Conservation (phyloP, 2,329 filamentous ascomycete species). For the Pseudogymnoascus sp. region DNA sequence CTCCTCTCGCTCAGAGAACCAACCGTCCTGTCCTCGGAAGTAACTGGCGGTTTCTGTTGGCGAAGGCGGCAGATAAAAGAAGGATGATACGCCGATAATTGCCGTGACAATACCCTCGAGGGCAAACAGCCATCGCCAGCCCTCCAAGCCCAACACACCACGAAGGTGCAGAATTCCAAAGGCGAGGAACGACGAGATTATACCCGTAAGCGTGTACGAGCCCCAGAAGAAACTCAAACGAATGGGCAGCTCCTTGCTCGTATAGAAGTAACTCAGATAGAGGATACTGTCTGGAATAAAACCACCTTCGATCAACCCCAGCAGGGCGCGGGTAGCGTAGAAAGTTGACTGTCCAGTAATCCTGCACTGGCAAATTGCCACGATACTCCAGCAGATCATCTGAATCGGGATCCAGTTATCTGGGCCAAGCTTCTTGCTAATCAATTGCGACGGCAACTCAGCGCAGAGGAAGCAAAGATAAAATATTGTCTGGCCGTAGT, state of each 20-base stretch:
- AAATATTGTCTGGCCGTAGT: conserved; percentile 50
- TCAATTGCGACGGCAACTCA: conserved; percentile 55
- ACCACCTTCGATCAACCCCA: conserved; percentile 31
- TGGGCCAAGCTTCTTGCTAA: conserved; percentile 50
- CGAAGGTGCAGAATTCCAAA: conserved; percentile 51
- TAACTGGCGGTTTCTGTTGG: conserved; percentile 56
- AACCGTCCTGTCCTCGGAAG: conserved; percentile 53
- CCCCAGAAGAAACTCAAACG: conserved; percentile 64
- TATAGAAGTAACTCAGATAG: conserved; percentile 68
- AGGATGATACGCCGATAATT: conserved; percentile 45
- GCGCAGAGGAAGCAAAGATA: conserved; percentile 48
- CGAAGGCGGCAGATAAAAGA: conserved; percentile 51
- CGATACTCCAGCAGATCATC: conserved; percentile 45
- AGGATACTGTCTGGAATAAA: conserved; percentile 59
- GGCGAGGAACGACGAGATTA: conserved; percentile 49
- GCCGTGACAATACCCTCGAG: conserved; percentile 42
- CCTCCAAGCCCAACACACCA: conserved; percentile 45
- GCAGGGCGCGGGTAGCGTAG: conserved; percentile 36
- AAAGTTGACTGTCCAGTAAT: conserved; percentile 39
- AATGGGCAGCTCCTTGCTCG: conserved; percentile 55
- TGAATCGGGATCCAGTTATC: conserved; percentile 48
- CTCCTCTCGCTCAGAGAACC: conserved; percentile 58
- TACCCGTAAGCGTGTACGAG: conserved; percentile 45
- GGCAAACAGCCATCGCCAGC: conserved; percentile 53
- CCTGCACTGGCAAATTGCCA: conserved; percentile 41